A percentile compares a stretch with the other conserved stretches of the same genome.
These are phyloP conservation scores for Posidonia oceanica DNA, from an alignment of 116 monocot species.

Conservation along the genomic window DNA sequence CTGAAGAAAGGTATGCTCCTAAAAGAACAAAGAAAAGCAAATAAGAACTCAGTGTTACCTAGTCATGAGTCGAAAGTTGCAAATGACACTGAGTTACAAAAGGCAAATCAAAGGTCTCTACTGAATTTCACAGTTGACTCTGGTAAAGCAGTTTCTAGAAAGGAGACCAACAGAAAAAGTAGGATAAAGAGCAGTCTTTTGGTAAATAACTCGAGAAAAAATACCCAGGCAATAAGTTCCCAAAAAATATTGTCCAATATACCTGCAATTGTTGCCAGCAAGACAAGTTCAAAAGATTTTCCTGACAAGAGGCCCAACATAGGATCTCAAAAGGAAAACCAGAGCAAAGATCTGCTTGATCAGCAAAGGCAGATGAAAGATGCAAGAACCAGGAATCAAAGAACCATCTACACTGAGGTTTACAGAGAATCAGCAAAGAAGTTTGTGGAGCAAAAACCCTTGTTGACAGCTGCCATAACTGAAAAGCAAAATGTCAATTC, in stretches of 20 bases:
- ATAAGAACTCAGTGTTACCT: not conserved
- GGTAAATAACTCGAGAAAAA: not conserved
- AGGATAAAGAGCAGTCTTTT: not conserved
- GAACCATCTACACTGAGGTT: not conserved
- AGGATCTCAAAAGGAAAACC: not conserved
- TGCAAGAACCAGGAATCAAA: not conserved
- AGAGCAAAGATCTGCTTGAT: not conserved
- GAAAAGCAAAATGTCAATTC: not conserved
- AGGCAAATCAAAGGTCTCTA: conserved; percentile 2
- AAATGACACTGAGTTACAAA: not conserved
- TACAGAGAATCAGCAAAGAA: not conserved
- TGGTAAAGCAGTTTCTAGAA: not conserved
- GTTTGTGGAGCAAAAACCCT: not conserved
- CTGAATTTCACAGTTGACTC: not conserved
- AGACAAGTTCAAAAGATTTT: not conserved
- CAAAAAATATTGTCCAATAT: not conserved
- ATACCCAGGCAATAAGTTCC: not conserved
- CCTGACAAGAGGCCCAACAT: not conserved
- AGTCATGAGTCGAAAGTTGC: not conserved
- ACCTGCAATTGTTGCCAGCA: not conserved
- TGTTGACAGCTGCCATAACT: not conserved
- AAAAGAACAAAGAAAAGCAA: not conserved
- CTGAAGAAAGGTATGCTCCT: not conserved
- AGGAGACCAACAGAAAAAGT: not conserved
- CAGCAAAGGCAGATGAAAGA: not conserved